Evolutionary conservation across 768 basidiomycete genomes (phyloP), one percentile per base, ranked within the genome.

Genomic region (Rhodocollybia butyracea): DNA sequence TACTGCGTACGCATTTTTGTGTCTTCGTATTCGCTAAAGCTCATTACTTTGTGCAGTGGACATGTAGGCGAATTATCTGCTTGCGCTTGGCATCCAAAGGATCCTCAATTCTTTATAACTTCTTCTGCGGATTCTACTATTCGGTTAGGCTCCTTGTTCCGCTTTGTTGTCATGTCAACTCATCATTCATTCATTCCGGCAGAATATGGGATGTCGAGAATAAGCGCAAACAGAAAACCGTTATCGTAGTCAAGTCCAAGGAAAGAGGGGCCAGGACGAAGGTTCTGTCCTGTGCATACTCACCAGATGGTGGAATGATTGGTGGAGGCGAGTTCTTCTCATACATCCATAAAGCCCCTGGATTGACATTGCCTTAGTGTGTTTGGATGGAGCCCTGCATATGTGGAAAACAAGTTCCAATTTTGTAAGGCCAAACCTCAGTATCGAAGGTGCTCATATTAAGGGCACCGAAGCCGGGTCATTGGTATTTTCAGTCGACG

Each of bases 161-260:
- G 22, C 10, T 21, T 13, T 3, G 21, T 39, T 38, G 48, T 43
- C 17, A 22, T 38, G 53, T 27, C 41, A 21, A 59, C 47, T 40
- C 22, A 30, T 41, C 17, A 50, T 24, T 12, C 15, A 45, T n/a
- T 29, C 56, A 21, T 27, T 54, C 38, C 19, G 11, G 46, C 26
- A 95, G 94, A 57, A 89, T 99, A 70, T 99, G 97, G 97, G 90
- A 98, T 63, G 82, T 86, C 31, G 89, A 93, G 66, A 86, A 94
- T 64, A 91, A 86, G 68, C 84, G 92, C 48, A 97, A 98, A 71
- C 94, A 97, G 65, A 98, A 94, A 74, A 81, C 86, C 0, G 94
- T 97, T 40, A 96, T 99, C 62, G 94, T 98, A 15, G 93, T 96
- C 64, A 96, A 95, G 73, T 94, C 91, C 8, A 98, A 95, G 66